phyloP scores from a whole-genome alignment of 371 early-diverging fungal genomes.

The Haplosporangium sp. region DNA sequence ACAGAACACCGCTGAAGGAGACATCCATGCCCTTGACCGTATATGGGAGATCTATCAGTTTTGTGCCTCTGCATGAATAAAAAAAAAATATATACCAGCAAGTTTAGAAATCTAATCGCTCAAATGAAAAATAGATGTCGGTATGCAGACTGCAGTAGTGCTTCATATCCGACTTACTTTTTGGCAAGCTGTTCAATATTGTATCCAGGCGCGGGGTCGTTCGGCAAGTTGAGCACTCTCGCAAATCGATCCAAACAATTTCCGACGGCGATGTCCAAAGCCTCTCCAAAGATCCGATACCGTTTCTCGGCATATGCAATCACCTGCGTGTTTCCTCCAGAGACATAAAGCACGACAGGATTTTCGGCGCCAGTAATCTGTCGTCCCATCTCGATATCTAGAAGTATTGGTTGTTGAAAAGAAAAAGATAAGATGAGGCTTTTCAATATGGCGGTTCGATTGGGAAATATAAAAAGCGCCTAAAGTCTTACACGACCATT shows the following conservation, averaged over 20 bases:
- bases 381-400: slow-evolving; percentile 99
- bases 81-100: neutral
- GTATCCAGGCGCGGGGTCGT: slow-evolving; percentile 98
- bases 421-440: neutral
- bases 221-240: slow-evolving; percentile 91
- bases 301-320: slow-evolving; percentile 96
- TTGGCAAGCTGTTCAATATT: slow-evolving; percentile 98
- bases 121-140: neutral
- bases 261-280: slow-evolving; percentile 99
- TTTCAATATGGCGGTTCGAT: neutral
- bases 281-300: slow-evolving; percentile 99
- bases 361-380: slow-evolving; percentile 96
- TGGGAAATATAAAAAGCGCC: neutral
- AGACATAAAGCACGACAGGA: slow-evolving; percentile 98
- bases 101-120: neutral
- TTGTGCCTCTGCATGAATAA: slow-evolving; percentile 72
- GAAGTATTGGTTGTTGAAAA: neutral
- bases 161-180: slow-evolving; percentile 60
- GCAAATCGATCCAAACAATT: slow-evolving; percentile 99
- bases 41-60: slow-evolving; percentile 95
- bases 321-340: slow-evolving; percentile 99
- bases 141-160: neutral
- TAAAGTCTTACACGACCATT: too few relatives aligned
- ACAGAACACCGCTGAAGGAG: slow-evolving; percentile 98
- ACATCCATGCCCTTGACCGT: slow-evolving; percentile 99